Conservation (phyloP, 2,329 filamentous ascomycete species). For the Stromatinia cepivora region DNA sequence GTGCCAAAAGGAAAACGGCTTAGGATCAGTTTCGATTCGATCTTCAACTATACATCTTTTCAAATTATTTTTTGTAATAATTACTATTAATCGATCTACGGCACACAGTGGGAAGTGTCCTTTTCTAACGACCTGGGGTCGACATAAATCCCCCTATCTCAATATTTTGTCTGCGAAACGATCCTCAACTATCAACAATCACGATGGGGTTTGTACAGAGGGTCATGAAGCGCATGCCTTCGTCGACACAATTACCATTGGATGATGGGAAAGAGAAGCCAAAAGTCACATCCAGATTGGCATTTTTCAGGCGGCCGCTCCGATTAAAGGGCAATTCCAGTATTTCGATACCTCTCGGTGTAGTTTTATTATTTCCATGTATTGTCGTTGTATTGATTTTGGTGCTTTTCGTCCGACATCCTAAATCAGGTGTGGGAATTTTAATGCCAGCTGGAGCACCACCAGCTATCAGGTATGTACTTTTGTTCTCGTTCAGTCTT, state of each 20-base stretch:
- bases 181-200: conserved; percentile 21
- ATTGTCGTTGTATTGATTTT: conserved; percentile 90
- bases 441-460: conserved; percentile 86
- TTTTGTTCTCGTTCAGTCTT: conserved; percentile 3
- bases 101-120: conserved; percentile 12
- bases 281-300: conserved; percentile 53
- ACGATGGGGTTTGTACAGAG: conserved; percentile 55
- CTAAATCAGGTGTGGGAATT: conserved; percentile 76
- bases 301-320: conserved; percentile 84
- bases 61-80: conserved; percentile 10
- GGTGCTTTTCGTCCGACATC: conserved; percentile 84
- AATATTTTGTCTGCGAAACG: conserved; percentile 32
- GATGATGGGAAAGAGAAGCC: conserved; percentile 50
- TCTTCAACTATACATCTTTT: not conserved
- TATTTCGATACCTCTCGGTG: conserved; percentile 86
- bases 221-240: conserved; percentile 52
- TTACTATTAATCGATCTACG: conserved; percentile 16
- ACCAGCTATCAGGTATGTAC: conserved; percentile 78
- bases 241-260: conserved; percentile 46
- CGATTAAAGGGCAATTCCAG: conserved; percentile 88
- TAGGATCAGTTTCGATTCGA: conserved; percentile 4
- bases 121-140: conserved; percentile 28
- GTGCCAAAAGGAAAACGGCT: not conserved
- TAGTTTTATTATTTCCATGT: conserved; percentile 89
- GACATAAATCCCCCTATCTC: conserved; percentile 33